These are phyloP conservation scores for Sphaerobolus stellatus DNA, from an alignment of 1,284 basidiomycete species.

Conservation along the genomic window DNA sequence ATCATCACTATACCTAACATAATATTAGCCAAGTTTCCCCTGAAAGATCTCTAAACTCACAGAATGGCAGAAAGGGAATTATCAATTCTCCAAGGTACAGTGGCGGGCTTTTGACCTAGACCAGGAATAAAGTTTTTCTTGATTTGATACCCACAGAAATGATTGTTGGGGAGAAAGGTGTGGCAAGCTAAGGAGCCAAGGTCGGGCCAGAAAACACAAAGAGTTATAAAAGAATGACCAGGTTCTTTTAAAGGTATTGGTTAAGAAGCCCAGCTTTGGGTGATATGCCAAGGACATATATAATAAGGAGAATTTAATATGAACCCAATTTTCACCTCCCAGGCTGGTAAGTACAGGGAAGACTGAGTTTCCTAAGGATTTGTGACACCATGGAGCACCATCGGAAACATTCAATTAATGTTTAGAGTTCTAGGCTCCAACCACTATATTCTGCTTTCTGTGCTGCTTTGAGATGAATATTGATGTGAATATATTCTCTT, in stretches of 20 bases:
- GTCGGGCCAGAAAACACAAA: background rate
- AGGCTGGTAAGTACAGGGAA: background rate
- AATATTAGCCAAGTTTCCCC: background rate
- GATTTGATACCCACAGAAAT: background rate
- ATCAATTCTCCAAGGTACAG: background rate
- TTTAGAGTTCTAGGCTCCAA: too few relatives aligned
- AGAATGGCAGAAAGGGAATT: background rate
- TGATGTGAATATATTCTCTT: too few relatives aligned
- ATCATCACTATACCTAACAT: background rate
- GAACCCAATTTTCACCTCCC: background rate
- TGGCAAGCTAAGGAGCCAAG: background rate
- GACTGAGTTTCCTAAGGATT: background rate
- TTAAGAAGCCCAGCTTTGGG: background rate
- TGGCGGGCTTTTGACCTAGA: background rate
- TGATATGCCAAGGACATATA: too few relatives aligned
- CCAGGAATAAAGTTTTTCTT: background rate
- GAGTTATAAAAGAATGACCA: background rate
- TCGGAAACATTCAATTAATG: too few relatives aligned
- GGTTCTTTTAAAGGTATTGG: background rate
- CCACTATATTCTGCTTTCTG: too few relatives aligned
- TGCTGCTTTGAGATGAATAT: too few relatives aligned
- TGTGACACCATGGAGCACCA: too few relatives aligned
- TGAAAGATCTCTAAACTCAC: background rate
- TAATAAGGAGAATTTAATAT: too few relatives aligned
- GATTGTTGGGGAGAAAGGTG: background rate